Evolutionary conservation across 208 protist genomes (phyloP).

Genomic region (Baffinella frigidus): DNA sequence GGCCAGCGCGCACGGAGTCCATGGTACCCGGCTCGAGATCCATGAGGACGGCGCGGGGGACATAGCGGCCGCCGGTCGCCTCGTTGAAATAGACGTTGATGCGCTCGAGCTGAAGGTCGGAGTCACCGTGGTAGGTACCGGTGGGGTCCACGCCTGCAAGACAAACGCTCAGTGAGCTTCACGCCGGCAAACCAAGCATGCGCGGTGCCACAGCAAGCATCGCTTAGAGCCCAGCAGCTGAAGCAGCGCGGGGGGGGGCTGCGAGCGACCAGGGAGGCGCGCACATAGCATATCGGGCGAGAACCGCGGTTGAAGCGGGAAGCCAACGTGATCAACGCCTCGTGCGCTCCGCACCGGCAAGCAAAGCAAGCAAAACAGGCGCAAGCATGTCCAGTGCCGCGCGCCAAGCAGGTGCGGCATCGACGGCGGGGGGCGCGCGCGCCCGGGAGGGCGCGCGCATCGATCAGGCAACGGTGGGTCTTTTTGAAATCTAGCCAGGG

Average conservation of each 20-base stretch:
- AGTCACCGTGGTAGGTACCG: constrained; percentile 84
- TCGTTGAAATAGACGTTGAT: constrained; percentile 98
- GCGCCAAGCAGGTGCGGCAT: not conserved
- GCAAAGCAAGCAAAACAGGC: not conserved
- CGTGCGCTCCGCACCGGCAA: not conserved
- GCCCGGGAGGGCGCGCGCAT: not conserved
- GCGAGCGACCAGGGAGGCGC: no score
- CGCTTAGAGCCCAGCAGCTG: no score
- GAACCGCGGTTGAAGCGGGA: not conserved
- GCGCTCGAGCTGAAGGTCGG: constrained; percentile 91
- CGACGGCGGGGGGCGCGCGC: no score
- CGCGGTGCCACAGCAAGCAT: no score
- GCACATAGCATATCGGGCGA: no score
- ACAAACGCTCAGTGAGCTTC: no score
- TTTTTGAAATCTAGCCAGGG: not conserved
- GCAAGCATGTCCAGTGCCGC: not conserved
- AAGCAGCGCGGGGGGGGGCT: no score
- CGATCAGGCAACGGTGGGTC: not conserved
- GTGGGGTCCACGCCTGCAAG: constrained; percentile 80
- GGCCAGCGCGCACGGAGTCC: constrained; percentile 77
- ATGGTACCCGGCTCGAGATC: constrained; percentile 80
- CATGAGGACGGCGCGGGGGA: constrained; percentile 70
- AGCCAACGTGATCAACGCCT: not conserved
- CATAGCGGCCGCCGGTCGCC: constrained; percentile 69
- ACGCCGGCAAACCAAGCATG: no score